Evolutionary conservation across 2,329 filamentous ascomycete species (phyloP).

Genomic region (Camillea tinctor): DNA sequence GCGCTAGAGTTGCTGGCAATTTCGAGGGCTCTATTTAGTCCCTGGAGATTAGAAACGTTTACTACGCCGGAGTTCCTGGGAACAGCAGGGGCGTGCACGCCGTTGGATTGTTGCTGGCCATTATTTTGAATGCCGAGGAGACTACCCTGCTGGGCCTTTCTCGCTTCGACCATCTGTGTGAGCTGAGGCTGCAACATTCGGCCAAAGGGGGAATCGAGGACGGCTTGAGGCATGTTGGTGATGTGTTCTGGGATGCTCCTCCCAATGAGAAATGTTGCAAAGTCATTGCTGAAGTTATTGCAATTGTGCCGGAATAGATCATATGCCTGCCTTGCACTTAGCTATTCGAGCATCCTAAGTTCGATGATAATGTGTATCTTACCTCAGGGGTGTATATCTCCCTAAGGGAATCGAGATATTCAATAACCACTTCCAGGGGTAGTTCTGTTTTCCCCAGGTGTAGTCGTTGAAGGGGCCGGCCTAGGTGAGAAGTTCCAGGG

Average conservation of each 20-base stretch:
- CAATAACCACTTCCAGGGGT: slow-evolving; percentile 76
- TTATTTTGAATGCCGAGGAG: slow-evolving; percentile 50
- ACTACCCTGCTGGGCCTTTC: slow-evolving; percentile 47
- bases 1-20: slow-evolving; percentile 66
- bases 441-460: slow-evolving; percentile 74
- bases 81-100: slow-evolving; percentile 3
- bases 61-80: slow-evolving; percentile 47
- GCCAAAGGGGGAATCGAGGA: slow-evolving; percentile 83
- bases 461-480: slow-evolving; percentile 74
- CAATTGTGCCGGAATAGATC: slow-evolving; percentile 91
- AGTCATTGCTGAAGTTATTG: slow-evolving; percentile 95
- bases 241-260: slow-evolving; percentile 88
- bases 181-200: slow-evolving; percentile 79
- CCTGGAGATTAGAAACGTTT: slow-evolving; percentile 55
- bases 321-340: slow-evolving; percentile 61
- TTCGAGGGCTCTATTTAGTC: slow-evolving; percentile 60
- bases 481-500: slow-evolving; percentile 84
- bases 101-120: slow-evolving; percentile 28
- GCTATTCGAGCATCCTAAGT: slow-evolving; percentile 1
- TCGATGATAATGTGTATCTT: slow-evolving; percentile 13
- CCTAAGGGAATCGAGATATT: slow-evolving; percentile 83
- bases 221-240: slow-evolving; percentile 76
- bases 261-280: slow-evolving; percentile 84
- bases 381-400: slow-evolving; percentile 80
- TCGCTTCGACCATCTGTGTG: slow-evolving; percentile 49